Evolutionary conservation across 371 early-diverging fungal species (phyloP).

Genomic region (Lichtheimia hyalospora): DNA sequence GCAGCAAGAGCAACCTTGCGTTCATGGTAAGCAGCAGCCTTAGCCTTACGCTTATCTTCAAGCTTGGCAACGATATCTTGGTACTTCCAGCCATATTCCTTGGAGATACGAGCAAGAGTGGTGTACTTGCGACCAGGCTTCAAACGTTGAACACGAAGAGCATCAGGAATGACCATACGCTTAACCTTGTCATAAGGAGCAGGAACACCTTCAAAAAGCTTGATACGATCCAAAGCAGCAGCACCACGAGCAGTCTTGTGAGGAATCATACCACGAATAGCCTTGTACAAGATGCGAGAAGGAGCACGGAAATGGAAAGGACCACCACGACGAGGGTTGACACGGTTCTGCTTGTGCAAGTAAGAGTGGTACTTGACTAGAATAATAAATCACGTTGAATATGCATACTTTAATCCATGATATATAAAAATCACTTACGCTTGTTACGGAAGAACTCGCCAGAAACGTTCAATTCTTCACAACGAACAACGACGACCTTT

Average conservation of each 20-base stretch:
- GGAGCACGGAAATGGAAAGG: slow-evolving; percentile 99
- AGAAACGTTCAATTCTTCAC: slow-evolving; percentile 97
- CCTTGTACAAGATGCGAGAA: slow-evolving; percentile 97
- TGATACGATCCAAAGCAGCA: slow-evolving; percentile 95
- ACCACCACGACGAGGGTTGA: slow-evolving; percentile 96
- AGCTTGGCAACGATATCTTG: slow-evolving; percentile 92
- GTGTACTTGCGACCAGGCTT: slow-evolving; percentile 98
- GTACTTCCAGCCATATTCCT: slow-evolving; percentile 99
- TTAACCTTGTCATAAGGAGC: slow-evolving; percentile 96
- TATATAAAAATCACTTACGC: slow-evolving; percentile 61
- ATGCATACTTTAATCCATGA: not conserved
- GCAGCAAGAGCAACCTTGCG: slow-evolving; percentile 66
- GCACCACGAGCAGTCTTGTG: slow-evolving; percentile 99
- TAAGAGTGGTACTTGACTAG: slow-evolving; percentile 95
- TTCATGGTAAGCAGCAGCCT: slow-evolving; percentile 90
- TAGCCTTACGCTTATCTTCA: slow-evolving; percentile 97
- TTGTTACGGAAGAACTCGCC: slow-evolving; percentile 99
- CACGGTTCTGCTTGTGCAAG: slow-evolving; percentile 98
- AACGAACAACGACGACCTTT: slow-evolving; percentile 96
- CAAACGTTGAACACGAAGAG: slow-evolving; percentile 95
- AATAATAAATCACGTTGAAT: not conserved
- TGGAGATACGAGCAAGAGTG: slow-evolving; percentile 91
- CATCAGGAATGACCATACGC: slow-evolving; percentile 96
- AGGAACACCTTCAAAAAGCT: slow-evolving; percentile 99
- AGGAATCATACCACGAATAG: slow-evolving; percentile 99